A percentile compares a stretch with the other conserved stretches of the same genome.
These are phyloP conservation scores for Trapa bicornis DNA, from an alignment of 345 rosid species.

Conservation along the genomic window DNA sequence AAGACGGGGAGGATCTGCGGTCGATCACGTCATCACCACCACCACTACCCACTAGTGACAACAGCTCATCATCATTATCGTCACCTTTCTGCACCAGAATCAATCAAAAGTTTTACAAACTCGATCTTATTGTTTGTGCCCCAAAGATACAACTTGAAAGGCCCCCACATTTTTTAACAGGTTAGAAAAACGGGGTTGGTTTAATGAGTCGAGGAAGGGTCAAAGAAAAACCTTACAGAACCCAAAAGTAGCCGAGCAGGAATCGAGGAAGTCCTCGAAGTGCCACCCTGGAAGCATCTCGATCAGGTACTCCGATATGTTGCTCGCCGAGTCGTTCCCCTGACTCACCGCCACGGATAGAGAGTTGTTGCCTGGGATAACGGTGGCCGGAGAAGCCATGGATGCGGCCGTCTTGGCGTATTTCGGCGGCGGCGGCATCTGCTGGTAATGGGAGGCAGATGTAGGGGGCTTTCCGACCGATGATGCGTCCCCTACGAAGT, in stretches of 20 bases:
- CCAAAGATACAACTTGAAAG: neutral
- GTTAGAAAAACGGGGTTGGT: neutral
- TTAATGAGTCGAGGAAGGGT: neutral
- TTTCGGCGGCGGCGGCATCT: neutral
- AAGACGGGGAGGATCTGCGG: constrained; percentile 2
- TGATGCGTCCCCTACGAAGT: constrained; percentile 13
- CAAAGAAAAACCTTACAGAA: constrained; percentile 56
- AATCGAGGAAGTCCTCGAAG: constrained; percentile 68
- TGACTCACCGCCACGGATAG: neutral
- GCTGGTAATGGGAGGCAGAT: no score
- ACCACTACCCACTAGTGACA: constrained; percentile 14
- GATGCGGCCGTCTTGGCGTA: constrained; percentile 2
- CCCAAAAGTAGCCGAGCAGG: constrained; percentile 45
- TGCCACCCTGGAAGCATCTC: constrained; percentile 91
- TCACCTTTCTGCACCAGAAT: constrained; percentile 32
- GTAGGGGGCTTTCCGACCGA: constrained; percentile 20
- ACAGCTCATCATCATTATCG: constrained; percentile 29
- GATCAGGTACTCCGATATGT: constrained; percentile 78
- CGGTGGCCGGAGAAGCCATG: constrained; percentile 2
- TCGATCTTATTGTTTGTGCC: no score
- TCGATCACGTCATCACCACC: neutral
- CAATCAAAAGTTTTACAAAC: neutral
- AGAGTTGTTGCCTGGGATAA: neutral
- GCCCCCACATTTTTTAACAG: no score
- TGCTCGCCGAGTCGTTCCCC: constrained; percentile 30